Conservation (phyloP, 495 filamentous ascomycete genomes). For the Xylaria acuta region DNA sequence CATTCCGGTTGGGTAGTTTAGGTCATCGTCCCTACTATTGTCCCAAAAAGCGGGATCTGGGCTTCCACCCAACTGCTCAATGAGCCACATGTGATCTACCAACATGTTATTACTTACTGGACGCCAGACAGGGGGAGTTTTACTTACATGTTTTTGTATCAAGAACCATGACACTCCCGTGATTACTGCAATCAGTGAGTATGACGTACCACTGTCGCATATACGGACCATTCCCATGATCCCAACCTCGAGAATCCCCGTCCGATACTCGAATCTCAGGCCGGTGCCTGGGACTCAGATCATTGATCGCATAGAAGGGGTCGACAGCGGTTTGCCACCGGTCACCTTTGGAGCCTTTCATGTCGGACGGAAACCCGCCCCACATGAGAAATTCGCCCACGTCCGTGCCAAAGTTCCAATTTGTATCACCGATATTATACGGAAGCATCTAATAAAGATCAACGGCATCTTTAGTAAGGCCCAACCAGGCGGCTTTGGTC, state of each 20-base stretch:
- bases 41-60: not conserved
- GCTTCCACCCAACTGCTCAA: not conserved
- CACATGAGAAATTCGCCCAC: conserved; percentile 10
- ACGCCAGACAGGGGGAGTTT: not conserved
- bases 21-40: not conserved
- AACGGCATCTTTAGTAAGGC: conserved; percentile 8
- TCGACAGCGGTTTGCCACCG: not conserved
- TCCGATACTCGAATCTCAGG: not conserved
- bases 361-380: not conserved
- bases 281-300: not conserved
- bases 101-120: not conserved
- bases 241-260: conserved; percentile 12
- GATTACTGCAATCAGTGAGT: not conserved
- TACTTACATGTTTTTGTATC: conserved; percentile 10
- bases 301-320: not conserved
- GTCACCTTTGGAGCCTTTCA: not conserved
- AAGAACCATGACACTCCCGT: conserved; percentile 15
- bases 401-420: conserved; percentile 16
- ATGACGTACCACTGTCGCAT: conserved; percentile 14
- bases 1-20: not conserved
- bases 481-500: not conserved
- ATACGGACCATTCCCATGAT: not conserved
- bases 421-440: not conserved
- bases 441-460: conserved; percentile 20
- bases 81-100: not conserved